Evolutionary conservation across 768 basidiomycete genomes (phyloP), one percentile per base, ranked within the genome.

Genomic region (Cystofilobasidium macerans): DNA sequence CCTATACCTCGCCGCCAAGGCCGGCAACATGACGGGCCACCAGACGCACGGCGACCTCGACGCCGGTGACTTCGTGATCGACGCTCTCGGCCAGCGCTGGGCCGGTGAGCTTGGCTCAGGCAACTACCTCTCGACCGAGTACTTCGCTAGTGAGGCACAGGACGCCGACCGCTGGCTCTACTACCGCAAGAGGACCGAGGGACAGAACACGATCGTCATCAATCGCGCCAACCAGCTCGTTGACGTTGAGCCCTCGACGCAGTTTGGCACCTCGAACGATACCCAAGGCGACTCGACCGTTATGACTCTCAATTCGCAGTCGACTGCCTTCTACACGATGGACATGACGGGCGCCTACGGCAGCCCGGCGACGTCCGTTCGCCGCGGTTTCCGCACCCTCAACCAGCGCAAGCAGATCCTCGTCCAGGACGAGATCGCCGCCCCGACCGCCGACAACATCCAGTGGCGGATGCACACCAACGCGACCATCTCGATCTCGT

Each of bases 11-110:
- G 94, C 85, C 2, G 86, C 90, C 76, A 98, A 97, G 79, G 87
- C 87, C 3, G 90, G 94, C 35, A 81, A 79, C 62, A 79, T 85
- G 69, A 82, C 84, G 71, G 83, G 83, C 28, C 92, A 93, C 75
- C 91, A 97, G 78, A 92, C 90, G 43, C 93, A 95, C 77, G 90
- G 90, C 71, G 91, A 97, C 73, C 82, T 98, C 68, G 95, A 99
- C 74, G 83, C 81, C 59, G 95, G 95, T 69, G 90, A 93, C 77
- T 99, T 97, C 72, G 92, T 98, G 45, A 76, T 98, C 36, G 95
- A 99, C 74, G 92, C 91, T 14, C 79, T 94, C 71, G 93, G 94
- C 61, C 82, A 85, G 32, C 87, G 93, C 57, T 99, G 89, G 89
- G 88, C 88, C 58, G 94, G 95, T 67, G 94, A 97, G 72, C 83